Evolutionary conservation across 2,329 filamentous ascomycete species (phyloP).

Genomic region (Lomentospora prolificans): DNA sequence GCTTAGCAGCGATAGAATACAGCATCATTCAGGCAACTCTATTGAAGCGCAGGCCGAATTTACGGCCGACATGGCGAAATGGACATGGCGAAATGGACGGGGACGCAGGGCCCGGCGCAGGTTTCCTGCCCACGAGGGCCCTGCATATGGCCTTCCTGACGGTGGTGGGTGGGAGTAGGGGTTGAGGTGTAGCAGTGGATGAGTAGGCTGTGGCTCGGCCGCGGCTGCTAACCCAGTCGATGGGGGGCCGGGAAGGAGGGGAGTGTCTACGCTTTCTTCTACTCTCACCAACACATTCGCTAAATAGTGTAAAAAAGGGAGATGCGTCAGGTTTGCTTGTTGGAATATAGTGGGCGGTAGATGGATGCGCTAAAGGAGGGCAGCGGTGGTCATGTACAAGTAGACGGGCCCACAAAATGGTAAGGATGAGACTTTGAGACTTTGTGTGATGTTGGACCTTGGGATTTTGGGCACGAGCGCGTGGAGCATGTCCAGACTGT

Average conservation of each 20-base stretch:
- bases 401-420: conserved; percentile 7
- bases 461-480: not conserved
- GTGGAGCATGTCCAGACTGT: not conserved
- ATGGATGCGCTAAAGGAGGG: not conserved
- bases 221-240: no score
- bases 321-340: no score
- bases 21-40: not conserved
- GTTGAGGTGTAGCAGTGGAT: not conserved
- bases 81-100: not conserved
- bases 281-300: no score
- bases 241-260: no score
- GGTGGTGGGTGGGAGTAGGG: not conserved
- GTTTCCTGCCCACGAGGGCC: not conserved
- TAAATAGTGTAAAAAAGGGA: no score
- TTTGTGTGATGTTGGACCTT: not conserved
- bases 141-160: not conserved
- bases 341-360: not conserved
- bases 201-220: no score
- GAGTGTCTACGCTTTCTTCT: no score
- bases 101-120: not conserved
- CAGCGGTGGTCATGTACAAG: not conserved
- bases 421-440: conserved; percentile 9
- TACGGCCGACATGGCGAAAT: not conserved
- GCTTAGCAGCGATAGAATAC: not conserved
- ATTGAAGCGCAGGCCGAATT: not conserved